These are phyloP conservation scores for Penicillium sclerotiorum DNA, from an alignment of 2,329 filamentous ascomycete species.

Conservation along the genomic window DNA sequence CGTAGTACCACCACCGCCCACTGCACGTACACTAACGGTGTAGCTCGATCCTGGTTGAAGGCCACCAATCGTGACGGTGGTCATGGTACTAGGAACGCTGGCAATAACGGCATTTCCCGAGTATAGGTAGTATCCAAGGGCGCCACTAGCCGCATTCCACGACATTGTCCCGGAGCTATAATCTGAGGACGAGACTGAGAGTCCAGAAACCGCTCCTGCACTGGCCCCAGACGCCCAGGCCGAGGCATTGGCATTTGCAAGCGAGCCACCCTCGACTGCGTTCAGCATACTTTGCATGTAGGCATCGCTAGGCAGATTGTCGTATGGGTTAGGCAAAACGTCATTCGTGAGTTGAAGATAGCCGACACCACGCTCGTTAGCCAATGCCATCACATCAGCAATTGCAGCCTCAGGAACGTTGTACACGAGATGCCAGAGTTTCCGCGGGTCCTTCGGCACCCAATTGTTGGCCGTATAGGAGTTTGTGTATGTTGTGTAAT, in stretches of 20 bases:
- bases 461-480: conserved; percentile 28
- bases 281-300: conserved; percentile 20
- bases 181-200: conserved; percentile 13
- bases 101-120: neutral
- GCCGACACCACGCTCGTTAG: conserved; percentile 9
- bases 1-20: neutral
- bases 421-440: conserved; percentile 39
- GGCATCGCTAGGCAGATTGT: conserved; percentile 19
- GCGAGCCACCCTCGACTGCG: conserved; percentile 14
- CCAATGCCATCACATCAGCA: conserved; percentile 8
- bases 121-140: neutral
- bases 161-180: conserved; percentile 13
- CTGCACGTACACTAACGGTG: neutral
- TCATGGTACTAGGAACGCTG: neutral
- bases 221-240: neutral
- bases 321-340: conserved; percentile 19
- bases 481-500: conserved; percentile 28
- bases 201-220: conserved; percentile 5
- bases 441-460: conserved; percentile 30
- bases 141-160: neutral
- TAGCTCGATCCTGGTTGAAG: neutral
- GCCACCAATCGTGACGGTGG: neutral
- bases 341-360: conserved; percentile 22
- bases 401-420: conserved; percentile 23
- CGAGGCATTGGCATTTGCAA: conserved; percentile 5